Evolutionary conservation across 805 yeast genomes (phyloP), one percentile per base, ranked within the genome.

Genomic region (Pichia californica): DNA sequence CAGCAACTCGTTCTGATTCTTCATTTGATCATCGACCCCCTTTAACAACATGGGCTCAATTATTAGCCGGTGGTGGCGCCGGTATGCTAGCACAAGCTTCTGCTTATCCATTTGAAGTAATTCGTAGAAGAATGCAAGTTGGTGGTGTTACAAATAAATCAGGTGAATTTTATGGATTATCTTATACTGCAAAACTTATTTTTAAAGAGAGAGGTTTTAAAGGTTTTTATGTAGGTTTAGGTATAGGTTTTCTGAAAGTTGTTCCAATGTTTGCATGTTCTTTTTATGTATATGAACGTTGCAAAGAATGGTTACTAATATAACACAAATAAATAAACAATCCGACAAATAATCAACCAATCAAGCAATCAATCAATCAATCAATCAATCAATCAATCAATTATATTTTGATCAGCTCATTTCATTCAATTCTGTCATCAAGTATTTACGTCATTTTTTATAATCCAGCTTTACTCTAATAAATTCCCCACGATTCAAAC

Each of bases 231-330:
- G 94, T 93, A 13, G 99, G 99, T 2, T 74, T 93, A 55, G 82
- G 93, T 52, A 91, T 93, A 53, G 99, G 99, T 0, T 93, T 88
- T 62, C 76, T 93, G 54, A 93, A 93, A 63, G 95, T 93, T 29
- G 79, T 86, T 16, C 99, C 99, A 8, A 93, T 93, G 99, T 91
- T 82, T 56, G 95, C 98, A 30, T 89, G 97, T 62, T 83, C 96
- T 14, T 91, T 91, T 63, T 89, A 78, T 59, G 96, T 91, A 30
- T 93, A 93, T 64, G 99, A 91, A 64, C 72, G 96, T 46, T 72
- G 81, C 65, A 93, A 93, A 67, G 67, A 68, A 53, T 62, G 70
- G 41, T 63, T 93, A 42, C 84, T 86, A 34, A 84, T 88, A 36
- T 80, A 5, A 21, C 3, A 6, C 23, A 21, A 16, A 14, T 5